Evolutionary conservation across 371 early-diverging fungal species (phyloP).

Genomic region (Mortierella sp.): DNA sequence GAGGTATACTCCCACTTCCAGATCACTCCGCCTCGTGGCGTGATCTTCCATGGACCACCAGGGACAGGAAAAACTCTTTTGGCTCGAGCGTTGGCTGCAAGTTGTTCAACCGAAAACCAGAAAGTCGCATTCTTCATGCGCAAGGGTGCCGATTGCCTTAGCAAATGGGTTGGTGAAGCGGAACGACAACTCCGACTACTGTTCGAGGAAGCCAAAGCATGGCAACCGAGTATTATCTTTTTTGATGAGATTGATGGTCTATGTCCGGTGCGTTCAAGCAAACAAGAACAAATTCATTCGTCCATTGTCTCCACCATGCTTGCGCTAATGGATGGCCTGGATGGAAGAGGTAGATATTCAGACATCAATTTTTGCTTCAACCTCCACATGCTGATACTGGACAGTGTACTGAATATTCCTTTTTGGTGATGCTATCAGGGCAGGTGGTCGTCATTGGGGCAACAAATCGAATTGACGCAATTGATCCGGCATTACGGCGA

Average conservation of each 20-base stretch:
- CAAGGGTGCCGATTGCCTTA: slow-evolving; percentile 82
- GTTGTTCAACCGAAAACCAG: slow-evolving; percentile 64
- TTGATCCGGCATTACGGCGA: slow-evolving; percentile 75
- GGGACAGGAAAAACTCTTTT: slow-evolving; percentile 75
- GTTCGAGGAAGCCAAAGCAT: slow-evolving; percentile 71
- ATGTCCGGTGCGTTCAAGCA: slow-evolving; percentile 68
- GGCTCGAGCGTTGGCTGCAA: slow-evolving; percentile 77
- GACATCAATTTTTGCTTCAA: neutral
- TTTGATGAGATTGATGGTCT: slow-evolving; percentile 82
- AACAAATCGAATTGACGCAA: slow-evolving; percentile 64
- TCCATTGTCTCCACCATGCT: slow-evolving; percentile 80
- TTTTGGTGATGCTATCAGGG: slow-evolving; percentile 14
- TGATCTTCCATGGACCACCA: slow-evolving; percentile 77
- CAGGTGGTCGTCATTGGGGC: slow-evolving; percentile 80
- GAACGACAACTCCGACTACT: slow-evolving; percentile 76
- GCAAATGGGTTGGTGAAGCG: slow-evolving; percentile 87
- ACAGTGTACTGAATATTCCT: neutral
- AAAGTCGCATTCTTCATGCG: slow-evolving; percentile 82
- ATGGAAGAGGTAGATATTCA: slow-evolving; percentile 60
- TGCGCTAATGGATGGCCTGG: slow-evolving; percentile 79
- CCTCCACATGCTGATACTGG: neutral
- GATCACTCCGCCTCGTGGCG: slow-evolving; percentile 72
- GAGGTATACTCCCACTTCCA: slow-evolving; percentile 71
- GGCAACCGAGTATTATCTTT: slow-evolving; percentile 66
- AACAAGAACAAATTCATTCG: slow-evolving; percentile 70